These are phyloP conservation scores for Lactifluus volemus DNA, from an alignment of 768 basidiomycete species.

Conservation along the genomic window DNA sequence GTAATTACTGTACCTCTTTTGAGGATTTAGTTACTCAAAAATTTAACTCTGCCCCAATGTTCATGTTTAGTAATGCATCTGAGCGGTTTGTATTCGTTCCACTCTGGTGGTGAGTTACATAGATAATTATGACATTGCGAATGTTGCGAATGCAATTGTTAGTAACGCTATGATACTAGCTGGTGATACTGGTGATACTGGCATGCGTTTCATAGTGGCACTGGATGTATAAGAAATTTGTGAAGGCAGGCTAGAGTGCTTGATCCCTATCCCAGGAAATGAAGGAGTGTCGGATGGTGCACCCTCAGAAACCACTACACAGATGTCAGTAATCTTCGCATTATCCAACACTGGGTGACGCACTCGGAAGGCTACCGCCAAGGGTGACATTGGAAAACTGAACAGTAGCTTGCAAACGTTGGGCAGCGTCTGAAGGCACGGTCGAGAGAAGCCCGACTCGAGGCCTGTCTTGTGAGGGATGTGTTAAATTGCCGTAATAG, in stretches of 20 bases:
- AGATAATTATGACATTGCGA: background rate
- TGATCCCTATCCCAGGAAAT: conserved; percentile 12
- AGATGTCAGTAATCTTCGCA: background rate
- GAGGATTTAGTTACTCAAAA: background rate
- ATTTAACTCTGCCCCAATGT: background rate
- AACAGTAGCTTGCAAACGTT: conserved; percentile 30
- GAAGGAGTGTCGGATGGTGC: conserved; percentile 32
- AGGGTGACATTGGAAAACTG: conserved; percentile 22
- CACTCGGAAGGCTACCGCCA: conserved; percentile 28
- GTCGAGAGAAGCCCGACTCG: conserved; percentile 67
- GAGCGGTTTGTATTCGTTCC: background rate
- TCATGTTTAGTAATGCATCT: background rate
- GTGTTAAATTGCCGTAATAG: conserved; percentile 63
- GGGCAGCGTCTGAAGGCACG: conserved; percentile 46
- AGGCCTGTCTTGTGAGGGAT: conserved; percentile 60
- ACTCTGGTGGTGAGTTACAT: background rate
- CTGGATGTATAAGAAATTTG: background rate
- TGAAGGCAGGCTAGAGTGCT: background rate
- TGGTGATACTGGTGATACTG: background rate
- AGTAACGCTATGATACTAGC: conserved; percentile 3
- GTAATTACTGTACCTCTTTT: background rate
- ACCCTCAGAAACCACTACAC: conserved; percentile 32
- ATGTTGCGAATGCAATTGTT: background rate
- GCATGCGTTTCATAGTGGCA: background rate
- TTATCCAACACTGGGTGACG: background rate